Evolutionary conservation across 2,329 filamentous ascomycete species (phyloP).

Genomic region (Talaromyces rugulosus): DNA sequence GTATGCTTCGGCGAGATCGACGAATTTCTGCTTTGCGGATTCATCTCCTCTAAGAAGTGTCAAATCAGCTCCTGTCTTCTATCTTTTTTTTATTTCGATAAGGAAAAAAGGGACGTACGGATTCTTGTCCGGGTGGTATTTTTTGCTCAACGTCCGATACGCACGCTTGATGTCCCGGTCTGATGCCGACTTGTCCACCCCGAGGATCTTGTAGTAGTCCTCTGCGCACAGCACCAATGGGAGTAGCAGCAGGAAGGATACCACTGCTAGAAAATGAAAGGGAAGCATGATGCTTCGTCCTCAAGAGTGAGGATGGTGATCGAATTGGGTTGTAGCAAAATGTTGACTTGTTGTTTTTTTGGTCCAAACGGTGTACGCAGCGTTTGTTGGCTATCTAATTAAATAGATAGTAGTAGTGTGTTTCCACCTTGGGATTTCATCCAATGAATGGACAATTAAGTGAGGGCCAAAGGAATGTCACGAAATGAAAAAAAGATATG

Average conservation of each 20-base stretch:
- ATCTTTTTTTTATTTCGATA: background rate
- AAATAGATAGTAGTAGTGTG: background rate
- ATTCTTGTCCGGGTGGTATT: conserved; percentile 97
- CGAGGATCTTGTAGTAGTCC: conserved; percentile 65
- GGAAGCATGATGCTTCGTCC: conserved; percentile 27
- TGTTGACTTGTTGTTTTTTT: background rate
- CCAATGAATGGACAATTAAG: background rate
- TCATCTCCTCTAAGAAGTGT: conserved; percentile 62
- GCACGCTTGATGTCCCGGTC: conserved; percentile 91
- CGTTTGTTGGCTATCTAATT: background rate
- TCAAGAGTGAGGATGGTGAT: background rate
- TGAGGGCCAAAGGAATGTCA: background rate
- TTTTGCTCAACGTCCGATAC: conserved; percentile 88
- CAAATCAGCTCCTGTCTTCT: background rate
- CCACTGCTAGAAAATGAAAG: conserved; percentile 25
- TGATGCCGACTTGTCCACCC: conserved; percentile 70
- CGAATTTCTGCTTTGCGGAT: conserved; percentile 82
- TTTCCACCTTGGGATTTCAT: background rate
- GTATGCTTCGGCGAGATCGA: conserved; percentile 92
- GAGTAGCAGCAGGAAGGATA: conserved; percentile 30
- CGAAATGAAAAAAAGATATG: background rate
- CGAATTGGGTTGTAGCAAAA: background rate
- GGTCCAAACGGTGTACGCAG: no score
- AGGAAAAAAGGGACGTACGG: conserved; percentile 58
- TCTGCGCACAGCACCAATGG: conserved; percentile 39